phyloP scores from a whole-genome alignment of 2,329 filamentous ascomycete genomes.

The Clarireedia paspali region DNA sequence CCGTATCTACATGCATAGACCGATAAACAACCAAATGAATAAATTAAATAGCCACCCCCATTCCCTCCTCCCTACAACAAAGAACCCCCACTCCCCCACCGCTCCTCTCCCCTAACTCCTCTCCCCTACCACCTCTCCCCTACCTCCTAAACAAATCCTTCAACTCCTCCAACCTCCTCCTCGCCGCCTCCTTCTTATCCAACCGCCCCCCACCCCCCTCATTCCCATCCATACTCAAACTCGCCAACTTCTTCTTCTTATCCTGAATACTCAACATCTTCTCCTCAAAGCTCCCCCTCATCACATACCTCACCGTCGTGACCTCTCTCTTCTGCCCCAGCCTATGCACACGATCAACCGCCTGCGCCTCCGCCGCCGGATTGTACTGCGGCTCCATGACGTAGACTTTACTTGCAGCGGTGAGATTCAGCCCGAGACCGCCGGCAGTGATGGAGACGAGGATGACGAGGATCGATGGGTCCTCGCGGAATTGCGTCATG shows the following conservation, averaged over 20 bases:
- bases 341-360: constrained; percentile 86
- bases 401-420: constrained; percentile 77
- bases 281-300: constrained; percentile 86
- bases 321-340: constrained; percentile 87
- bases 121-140: background rate
- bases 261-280: constrained; percentile 84
- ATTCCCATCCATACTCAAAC: constrained; percentile 67
- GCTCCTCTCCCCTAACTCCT: background rate
- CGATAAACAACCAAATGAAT: background rate
- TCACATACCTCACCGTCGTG: constrained; percentile 80
- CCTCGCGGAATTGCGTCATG: constrained; percentile 69
- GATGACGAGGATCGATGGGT: constrained; percentile 66
- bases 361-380: constrained; percentile 88
- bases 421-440: constrained; percentile 85
- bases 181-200: constrained; percentile 29
- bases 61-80: too few relatives aligned
- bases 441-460: constrained; percentile 90
- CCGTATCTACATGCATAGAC: background rate
- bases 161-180: constrained; percentile 46
- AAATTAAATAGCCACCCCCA: too few relatives aligned
- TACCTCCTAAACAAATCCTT: constrained; percentile 44
- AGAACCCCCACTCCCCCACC: too few relatives aligned
- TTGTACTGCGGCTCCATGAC: constrained; percentile 99
- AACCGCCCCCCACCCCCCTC: constrained; percentile 17
- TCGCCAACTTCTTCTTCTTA: constrained; percentile 88